These are phyloP conservation scores for Tylopilus felleus DNA, from an alignment of 768 basidiomycete species.

Conservation along the genomic window DNA sequence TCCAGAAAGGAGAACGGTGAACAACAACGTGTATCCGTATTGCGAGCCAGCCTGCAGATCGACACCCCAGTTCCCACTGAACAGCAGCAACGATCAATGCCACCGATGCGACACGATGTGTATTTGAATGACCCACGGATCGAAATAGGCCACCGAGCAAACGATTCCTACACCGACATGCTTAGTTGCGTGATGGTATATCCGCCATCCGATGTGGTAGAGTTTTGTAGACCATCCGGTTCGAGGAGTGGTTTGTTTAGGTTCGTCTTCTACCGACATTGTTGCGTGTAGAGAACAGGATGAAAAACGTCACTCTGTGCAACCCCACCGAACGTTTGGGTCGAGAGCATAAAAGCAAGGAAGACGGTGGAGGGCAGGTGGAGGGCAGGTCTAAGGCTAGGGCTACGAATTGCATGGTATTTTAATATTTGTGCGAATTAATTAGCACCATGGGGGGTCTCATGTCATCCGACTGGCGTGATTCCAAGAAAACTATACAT, in stretches of 20 bases:
- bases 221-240: conserved; percentile 20
- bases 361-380: too few species aligned
- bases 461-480: background rate
- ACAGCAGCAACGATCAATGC: background rate
- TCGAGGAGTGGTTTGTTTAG: background rate
- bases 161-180: conserved; percentile 84
- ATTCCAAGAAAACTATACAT: background rate
- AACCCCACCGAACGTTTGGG: background rate
- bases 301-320: background rate
- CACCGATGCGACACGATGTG: background rate
- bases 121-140: conserved; percentile 55
- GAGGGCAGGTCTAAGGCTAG: too few species aligned
- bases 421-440: background rate
- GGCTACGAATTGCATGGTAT: background rate
- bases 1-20: conserved; percentile 80
- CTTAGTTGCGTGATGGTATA: conserved; percentile 52
- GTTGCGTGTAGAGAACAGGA: background rate
- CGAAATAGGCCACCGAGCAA: conserved; percentile 86
- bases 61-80: conserved; percentile 85
- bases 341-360: conserved; percentile 2
- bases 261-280: conserved; percentile 17
- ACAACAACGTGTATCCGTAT: conserved; percentile 84
- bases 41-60: conserved; percentile 84
- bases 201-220: conserved; percentile 23
- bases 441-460: background rate